Percentiles rank a stretch among this genome's conserved stretches.
Conservation (phyloP, 2,329 filamentous ascomycete genomes). For the Acephala macrosclerotiorum region DNA sequence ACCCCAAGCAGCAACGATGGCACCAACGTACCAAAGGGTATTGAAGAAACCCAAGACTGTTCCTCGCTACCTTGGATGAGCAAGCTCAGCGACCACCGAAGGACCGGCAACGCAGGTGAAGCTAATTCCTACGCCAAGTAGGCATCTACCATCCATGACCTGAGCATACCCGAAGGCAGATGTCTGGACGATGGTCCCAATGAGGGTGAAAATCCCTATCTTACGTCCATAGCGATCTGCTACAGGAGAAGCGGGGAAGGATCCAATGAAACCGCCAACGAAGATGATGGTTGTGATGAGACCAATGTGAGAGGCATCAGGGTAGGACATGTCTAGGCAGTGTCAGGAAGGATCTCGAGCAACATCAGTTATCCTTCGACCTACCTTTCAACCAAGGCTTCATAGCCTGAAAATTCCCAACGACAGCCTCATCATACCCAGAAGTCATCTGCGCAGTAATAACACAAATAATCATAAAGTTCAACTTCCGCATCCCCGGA, state of each 20-base stretch:
- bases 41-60: slow-evolving; percentile 26
- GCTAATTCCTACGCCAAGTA: slow-evolving; percentile 48
- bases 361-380: background rate
- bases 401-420: slow-evolving; percentile 31
- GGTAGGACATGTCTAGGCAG: slow-evolving; percentile 13
- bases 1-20: slow-evolving; percentile 35
- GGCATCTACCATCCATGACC: slow-evolving; percentile 50
- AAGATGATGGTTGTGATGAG: slow-evolving; percentile 29
- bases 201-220: slow-evolving; percentile 44
- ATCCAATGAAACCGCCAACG: slow-evolving; percentile 29
- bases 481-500: slow-evolving; percentile 23
- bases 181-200: slow-evolving; percentile 51
- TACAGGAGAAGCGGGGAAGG: slow-evolving; percentile 20
- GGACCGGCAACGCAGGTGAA: slow-evolving; percentile 25
- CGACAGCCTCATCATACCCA: slow-evolving; percentile 29
- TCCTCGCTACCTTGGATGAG: slow-evolving; percentile 27
- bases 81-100: slow-evolving; percentile 27
- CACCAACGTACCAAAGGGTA: slow-evolving; percentile 32
- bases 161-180: slow-evolving; percentile 42
- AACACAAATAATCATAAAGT: slow-evolving; percentile 23
- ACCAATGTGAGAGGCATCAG: slow-evolving; percentile 26
- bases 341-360: background rate
- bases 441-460: slow-evolving; percentile 29
- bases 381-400: slow-evolving; percentile 28
- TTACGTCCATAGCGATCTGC: slow-evolving; percentile 35